Evolutionary conservation across 768 basidiomycete species (phyloP), one percentile per base, ranked within the genome.

Genomic region (Tubosaeta sp.): DNA sequence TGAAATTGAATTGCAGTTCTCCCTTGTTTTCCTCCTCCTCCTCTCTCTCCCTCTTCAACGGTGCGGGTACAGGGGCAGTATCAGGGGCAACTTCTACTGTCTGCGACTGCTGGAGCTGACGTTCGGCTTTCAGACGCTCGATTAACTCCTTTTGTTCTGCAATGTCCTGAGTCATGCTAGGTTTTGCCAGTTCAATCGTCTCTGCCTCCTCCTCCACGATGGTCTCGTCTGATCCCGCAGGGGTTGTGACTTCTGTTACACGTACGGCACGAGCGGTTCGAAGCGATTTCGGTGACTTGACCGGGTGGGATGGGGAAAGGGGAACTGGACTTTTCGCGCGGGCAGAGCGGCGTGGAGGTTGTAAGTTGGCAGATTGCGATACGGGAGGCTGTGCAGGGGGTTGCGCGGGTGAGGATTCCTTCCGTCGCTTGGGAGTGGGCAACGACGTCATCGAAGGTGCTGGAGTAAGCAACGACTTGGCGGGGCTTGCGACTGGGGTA

Each of bases 61-160:
- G 70, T 56, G 65, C 60, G 11, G 69, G 69, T 56, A 61, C 59
- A 14, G 63, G 59, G 16, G 55, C 57, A n/a, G 45, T 38, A 1
- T 50, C 52, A 0, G 45, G 43, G 37, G 48, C 43, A 0, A 32
- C 12, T 10, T 65, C 59, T 14, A 59, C 69, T 39, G 61, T 60
- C 53, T 48, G 61, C 62, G 39, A 62, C 50, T 54, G 65, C 48
- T 39, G 64, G 54, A 41, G 65, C 9, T 78, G 79, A 17, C 85
- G 75, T 66, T 86, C 76, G 2, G 79, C 79, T 62, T 88, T 91
- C 56, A 95, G 68, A 47, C 79, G 76, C 37, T 80, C 77, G 46
- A 94, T 89, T 63, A 95, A 67, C 60, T 82, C 83, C 68, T 82
- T 82, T 70, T 92, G 88, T 62, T 91, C 89, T 31, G 74, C 75